Base-by-base conservation (phyloP, 371 early-diverging fungal species). In the Neoconidiobolus thromboides region DNA sequence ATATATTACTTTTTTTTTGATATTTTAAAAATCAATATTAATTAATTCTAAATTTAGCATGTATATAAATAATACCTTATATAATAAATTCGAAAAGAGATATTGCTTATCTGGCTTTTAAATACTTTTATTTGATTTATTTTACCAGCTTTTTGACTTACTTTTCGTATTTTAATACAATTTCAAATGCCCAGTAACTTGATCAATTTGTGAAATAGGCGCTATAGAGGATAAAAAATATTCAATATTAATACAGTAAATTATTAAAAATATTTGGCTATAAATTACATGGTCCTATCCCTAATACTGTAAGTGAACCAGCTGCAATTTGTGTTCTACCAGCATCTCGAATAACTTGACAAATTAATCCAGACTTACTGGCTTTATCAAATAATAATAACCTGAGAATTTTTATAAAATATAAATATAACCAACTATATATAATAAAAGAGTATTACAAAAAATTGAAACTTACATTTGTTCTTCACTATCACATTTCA, bases 311-410 rank as follows among this genome's bases (percentile, higher is more conserved):
- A 42, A 85, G 73, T 14, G 96, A 88, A 15, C 94, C 94, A 37
- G 96, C 83, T 4, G 87, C 91, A 62, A 98, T 92, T 71, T 98
- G 99, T 48, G 99, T 99, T 49, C 93, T 74, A 38, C 99, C 99
- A 14, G 99, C 99, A 73, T 98, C 99, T 43, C 76, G 74, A 55
- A 97, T 91, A 58, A 77, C 79, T 62, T 82, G 75, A 12, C 92
- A 86, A 36, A 85, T 79, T 51, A 96, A 68, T 12, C 87, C 87
- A 36, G 75, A 53, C 15, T 72, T 69, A 46, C 68, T 71, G 0
- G 97, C 97, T 60, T 73, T 66, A 1, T 74, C 73, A 67, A 89
- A 80, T 51, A 95, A 63, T 55, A 78, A 69, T 52, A 90, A 65
- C 72, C 89, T 86, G 62, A 46, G 10, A 26, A 26, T 26, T 26